Percentiles rank a stretch among this genome's conserved stretches.
phyloP scores from a whole-genome alignment of 75 land plant genomes.

The Sequoia sempervirens region DNA sequence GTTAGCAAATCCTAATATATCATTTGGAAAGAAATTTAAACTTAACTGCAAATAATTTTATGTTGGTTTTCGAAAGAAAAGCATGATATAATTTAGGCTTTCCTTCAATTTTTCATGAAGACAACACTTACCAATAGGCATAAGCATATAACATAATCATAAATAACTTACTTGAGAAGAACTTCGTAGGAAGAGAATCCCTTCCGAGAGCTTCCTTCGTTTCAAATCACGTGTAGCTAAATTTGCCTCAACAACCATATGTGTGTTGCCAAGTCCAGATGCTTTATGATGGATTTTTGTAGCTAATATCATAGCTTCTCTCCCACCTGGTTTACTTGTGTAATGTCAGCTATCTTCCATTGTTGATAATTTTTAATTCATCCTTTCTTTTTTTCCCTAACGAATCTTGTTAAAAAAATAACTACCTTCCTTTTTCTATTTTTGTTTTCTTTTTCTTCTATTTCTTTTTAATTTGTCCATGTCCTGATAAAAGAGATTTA shows the following conservation, averaged over 20 bases:
- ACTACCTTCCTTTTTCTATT: no score
- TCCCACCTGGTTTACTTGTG: not conserved
- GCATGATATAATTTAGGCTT: not conserved
- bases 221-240: not conserved
- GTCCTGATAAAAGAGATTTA: no score
- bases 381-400: no score
- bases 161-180: conserved; percentile 1
- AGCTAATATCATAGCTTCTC: not conserved
- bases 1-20: not conserved
- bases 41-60: not conserved
- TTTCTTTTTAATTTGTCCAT: no score
- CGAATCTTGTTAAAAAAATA: no score
- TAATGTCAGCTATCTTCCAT: no score
- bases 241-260: not conserved
- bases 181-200: not conserved
- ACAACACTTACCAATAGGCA: not conserved
- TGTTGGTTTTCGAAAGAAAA: not conserved
- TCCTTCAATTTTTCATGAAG: not conserved
- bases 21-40: not conserved
- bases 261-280: not conserved
- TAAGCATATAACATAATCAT: not conserved
- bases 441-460: no score
- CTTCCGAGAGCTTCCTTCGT: conserved; percentile 6
- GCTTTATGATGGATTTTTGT: not conserved
- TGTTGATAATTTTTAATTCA: no score